Base-by-base conservation (phyloP, 2,329 filamentous ascomycete genomes). In the Cucurbitaria berberidis region DNA sequence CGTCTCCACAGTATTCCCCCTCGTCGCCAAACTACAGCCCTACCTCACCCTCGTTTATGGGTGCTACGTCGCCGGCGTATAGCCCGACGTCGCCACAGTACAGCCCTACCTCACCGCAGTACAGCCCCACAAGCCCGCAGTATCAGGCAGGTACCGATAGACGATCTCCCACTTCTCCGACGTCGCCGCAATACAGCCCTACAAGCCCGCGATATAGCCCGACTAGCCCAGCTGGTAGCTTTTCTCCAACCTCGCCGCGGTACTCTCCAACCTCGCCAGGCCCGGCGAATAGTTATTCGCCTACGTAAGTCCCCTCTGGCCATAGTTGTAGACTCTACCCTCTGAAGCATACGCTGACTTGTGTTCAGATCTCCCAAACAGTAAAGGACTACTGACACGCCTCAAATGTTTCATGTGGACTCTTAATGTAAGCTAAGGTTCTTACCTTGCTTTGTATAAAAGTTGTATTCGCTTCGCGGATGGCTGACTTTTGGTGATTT, bases 81-180 rank as follows among this genome's bases (percentile, higher is more conserved):
- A 84, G 81, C 46, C 83, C 83, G 16, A 84, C 82, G 32, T 85
- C 82, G 53, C 78, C 78, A 21, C 75, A 80, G 45, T 75, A 63
- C 49, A 68, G 68, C 36, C 87, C 88, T 3, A 87, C 86, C 5
- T 88, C 85, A 62, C 88, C 88, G 49, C 86, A 82, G 67, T 91
- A 90, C 76, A 89, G 86, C 67, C 87, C 87, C n/a, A 85, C 86
- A 3, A 88, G 84, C 45, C 87, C 74, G n/a, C 67, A 73, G 81
- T 63, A 84, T 81, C 64, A 80, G 74, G 68, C 76, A 80, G 84
- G 27, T 83, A 86, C 70, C 26, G 57, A 85, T 81, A n/a, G 82
- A 5, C 67, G 67, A 27, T 59, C 62, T 36, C 64, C 81, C 3
- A 89, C 88, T 75, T 76, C 73, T 13, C 75, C 76, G 13, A 76